A percentile compares a stretch with the other conserved stretches of the same genome.
Conservation (phyloP, 441 rosid genomes). For the Francoa sonchifolia region DNA sequence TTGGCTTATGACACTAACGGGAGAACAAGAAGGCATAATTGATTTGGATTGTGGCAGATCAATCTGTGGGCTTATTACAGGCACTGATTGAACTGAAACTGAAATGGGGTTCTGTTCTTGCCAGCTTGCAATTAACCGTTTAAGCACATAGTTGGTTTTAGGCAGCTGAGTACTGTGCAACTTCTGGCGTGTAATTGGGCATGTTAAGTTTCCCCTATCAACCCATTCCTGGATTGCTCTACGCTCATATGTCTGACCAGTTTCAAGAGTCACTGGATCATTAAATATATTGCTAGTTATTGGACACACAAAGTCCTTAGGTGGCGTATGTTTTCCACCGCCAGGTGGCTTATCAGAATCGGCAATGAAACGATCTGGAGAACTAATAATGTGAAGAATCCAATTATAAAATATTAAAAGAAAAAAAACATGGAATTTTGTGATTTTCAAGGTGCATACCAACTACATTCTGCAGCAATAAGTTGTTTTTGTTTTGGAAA, state of each 20-base stretch:
- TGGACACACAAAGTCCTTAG: constrained; percentile 68
- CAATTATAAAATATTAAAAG: constrained; percentile 19
- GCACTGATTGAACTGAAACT: constrained; percentile 12
- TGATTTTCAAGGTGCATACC: constrained; percentile 24
- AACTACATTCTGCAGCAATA: constrained; percentile 23
- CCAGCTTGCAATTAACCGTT: constrained; percentile 65
- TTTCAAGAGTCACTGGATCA: constrained; percentile 71
- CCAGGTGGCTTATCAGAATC: constrained; percentile 29
- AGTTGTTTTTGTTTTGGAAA: constrained; percentile 22
- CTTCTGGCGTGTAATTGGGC: constrained; percentile 64
- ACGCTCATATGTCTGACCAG: constrained; percentile 77
- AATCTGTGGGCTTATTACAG: constrained; percentile 10
- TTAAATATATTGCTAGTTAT: constrained; percentile 49
- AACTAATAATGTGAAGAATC: constrained; percentile 18
- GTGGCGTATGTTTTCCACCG: constrained; percentile 36
- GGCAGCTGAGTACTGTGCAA: constrained; percentile 44
- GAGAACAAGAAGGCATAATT: constrained; percentile 29
- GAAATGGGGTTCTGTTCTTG: constrained; percentile 32
- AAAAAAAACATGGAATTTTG: constrained; percentile 9
- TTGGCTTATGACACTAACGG: constrained; percentile 38
- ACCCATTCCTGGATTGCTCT: constrained; percentile 63
- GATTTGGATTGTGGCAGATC: constrained; percentile 21
- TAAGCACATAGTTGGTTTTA: constrained; percentile 56
- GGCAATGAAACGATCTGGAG: constrained; percentile 33
- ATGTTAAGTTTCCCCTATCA: constrained; percentile 52